Conservation (phyloP, 257 asterid genomes). For the Perilla frutescens region DNA sequence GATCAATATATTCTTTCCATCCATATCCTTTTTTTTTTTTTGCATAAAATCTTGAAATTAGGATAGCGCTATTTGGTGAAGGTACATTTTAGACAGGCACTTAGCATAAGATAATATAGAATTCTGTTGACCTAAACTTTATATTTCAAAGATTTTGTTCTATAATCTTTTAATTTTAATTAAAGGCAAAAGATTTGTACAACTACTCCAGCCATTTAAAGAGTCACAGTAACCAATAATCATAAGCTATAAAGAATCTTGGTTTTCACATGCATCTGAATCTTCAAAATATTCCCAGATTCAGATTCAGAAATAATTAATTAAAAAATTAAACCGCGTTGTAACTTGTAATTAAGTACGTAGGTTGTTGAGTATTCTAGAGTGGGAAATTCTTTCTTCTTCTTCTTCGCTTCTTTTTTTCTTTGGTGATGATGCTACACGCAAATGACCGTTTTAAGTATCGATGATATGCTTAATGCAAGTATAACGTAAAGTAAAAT, state of each 20-base stretch:
- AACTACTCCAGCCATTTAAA: constrained; percentile 25
- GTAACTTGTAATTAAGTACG: neutral
- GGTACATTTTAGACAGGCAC: constrained; percentile 8
- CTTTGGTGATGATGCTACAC: too few relatives aligned
- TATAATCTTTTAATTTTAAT: neutral
- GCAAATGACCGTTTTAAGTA: too few relatives aligned
- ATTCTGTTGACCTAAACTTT: constrained; percentile 23
- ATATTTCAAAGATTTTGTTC: constrained; percentile 25
- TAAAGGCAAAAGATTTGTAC: constrained; percentile 19
- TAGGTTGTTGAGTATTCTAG: neutral
- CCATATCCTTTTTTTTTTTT: neutral
- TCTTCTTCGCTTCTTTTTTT: too few relatives aligned
- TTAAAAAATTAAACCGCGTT: neutral
- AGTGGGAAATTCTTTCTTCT: too few relatives aligned
- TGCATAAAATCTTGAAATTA: neutral
- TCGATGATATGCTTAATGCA: too few relatives aligned
- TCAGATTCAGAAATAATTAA: constrained; percentile 14
- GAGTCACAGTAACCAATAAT: constrained; percentile 18
- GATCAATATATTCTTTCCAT: neutral
- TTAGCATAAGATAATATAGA: neutral
- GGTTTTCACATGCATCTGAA: constrained; percentile 35
- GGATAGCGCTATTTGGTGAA: constrained; percentile 22
- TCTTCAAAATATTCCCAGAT: constrained; percentile 31
- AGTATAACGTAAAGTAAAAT: too few relatives aligned
- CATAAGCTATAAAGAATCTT: constrained; percentile 28